Conservation (phyloP, 2,329 filamentous ascomycete genomes). For the Penicillium sp. region DNA sequence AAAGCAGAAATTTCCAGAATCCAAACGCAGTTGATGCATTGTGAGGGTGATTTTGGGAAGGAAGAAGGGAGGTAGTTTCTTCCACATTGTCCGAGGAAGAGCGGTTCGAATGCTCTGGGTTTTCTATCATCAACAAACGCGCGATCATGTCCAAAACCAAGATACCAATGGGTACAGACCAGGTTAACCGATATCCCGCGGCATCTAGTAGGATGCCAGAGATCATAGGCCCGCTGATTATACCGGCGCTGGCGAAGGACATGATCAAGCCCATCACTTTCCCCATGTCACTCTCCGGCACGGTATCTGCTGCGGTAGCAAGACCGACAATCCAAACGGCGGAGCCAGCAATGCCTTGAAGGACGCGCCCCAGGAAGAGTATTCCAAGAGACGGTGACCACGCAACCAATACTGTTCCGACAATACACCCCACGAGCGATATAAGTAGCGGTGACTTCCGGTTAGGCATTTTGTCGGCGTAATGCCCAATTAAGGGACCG, state of each 20-base stretch:
- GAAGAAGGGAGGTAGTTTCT: background rate
- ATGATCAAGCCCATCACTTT: slow-evolving; percentile 18
- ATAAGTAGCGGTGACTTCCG: slow-evolving; percentile 14
- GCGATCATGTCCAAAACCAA: slow-evolving; percentile 25
- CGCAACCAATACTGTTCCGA: slow-evolving; percentile 17
- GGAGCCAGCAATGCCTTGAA: slow-evolving; percentile 15
- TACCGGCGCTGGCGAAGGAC: slow-evolving; percentile 17
- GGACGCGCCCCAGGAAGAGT: background rate
- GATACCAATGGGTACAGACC: slow-evolving; percentile 17
- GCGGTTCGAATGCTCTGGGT: background rate
- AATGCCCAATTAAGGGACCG: slow-evolving; percentile 8
- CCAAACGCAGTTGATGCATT: background rate
- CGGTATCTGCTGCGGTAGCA: slow-evolving; percentile 20
- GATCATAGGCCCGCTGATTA: slow-evolving; percentile 18
- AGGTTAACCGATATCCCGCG: slow-evolving; percentile 25
- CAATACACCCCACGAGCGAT: slow-evolving; percentile 6
- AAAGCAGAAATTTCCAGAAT: slow-evolving; percentile 17
- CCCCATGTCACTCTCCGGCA: slow-evolving; percentile 19
- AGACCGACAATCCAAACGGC: slow-evolving; percentile 28
- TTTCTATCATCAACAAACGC: slow-evolving; percentile 29
- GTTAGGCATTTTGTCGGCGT: slow-evolving; percentile 9
- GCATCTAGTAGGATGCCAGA: slow-evolving; percentile 22
- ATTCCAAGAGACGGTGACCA: slow-evolving; percentile 11
- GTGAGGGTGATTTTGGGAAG: background rate
- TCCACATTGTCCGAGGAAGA: background rate